Evolutionary conservation across 1,139 yeast species (phyloP).

Genomic region (Hemisphaericaspora subhashii): DNA sequence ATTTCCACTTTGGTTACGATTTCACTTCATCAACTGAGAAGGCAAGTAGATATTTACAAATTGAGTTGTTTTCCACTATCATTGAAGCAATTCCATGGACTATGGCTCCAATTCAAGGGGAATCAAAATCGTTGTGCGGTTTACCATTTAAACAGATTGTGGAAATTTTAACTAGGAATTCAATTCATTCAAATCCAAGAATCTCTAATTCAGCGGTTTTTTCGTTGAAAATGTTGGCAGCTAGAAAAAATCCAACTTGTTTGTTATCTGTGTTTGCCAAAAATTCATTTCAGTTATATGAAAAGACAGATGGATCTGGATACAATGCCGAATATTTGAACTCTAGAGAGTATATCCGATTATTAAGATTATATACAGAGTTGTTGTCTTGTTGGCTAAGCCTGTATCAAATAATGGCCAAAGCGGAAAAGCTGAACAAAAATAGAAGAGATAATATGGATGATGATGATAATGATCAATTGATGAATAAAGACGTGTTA

Average conservation of each 20-base stretch:
- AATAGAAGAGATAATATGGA: conserved; percentile 24
- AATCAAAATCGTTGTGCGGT: conserved; percentile 32
- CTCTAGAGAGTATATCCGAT: conserved; percentile 55
- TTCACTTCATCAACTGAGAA: conserved; percentile 24
- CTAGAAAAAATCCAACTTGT: conserved; percentile 64
- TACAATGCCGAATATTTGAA: conserved; percentile 58
- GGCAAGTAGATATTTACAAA: conserved; percentile 36
- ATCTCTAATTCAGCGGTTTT: conserved; percentile 64
- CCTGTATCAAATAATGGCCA: conserved; percentile 43
- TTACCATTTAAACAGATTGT: conserved; percentile 60
- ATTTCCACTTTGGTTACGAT: conserved; percentile 57
- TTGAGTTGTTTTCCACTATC: conserved; percentile 68
- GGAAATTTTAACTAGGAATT: conserved; percentile 74
- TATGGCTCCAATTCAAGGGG: conserved; percentile 32
- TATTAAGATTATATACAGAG: conserved; percentile 74
- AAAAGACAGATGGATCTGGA: conserved; percentile 40
- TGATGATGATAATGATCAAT: conserved; percentile 32
- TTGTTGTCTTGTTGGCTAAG: conserved; percentile 79
- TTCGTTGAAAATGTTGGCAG: conserved; percentile 66
- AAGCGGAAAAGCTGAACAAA: conserved; percentile 18
- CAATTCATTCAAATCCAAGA: conserved; percentile 62
- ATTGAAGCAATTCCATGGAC: conserved; percentile 74
- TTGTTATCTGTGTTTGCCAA: conserved; percentile 76
- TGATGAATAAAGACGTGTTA: conserved; percentile 42
- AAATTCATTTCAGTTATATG: conserved; percentile 78